Base-by-base conservation (phyloP, 371 early-diverging fungal genomes). In the Haplosporangium sp. region DNA sequence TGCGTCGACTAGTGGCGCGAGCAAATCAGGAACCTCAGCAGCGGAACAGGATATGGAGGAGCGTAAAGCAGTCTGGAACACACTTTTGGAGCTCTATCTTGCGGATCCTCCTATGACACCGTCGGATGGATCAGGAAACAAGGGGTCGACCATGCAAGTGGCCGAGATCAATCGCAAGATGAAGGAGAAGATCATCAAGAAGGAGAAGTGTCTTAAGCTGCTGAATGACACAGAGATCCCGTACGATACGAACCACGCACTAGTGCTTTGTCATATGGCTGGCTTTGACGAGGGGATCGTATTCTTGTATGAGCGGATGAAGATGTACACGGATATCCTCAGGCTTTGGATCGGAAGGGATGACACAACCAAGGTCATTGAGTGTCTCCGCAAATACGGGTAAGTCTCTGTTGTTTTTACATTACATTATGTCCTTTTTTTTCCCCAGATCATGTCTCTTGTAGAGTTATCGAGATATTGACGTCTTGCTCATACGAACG, bases 181-280 rank as follows among this genome's bases (percentile, higher is more conserved):
- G 55, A 79, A 59, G 51, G 82, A 83, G 18, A 64, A 83, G 66
- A 67, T 70, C 11, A 55, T 77, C 45, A 69, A 69, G 63, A 83
- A 82, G 56, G 80, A 82, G 47, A 85, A 87, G 57, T 82, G 86
- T 2, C 73, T 89, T 71, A 80, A 74, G 42, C 61, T 94, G 58
- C 60, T 94, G 64, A 79, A 85, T 55, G 82, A 86, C 69, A 51
- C 82, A 48, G 76, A 87, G 63, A 67, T 94, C 4, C 83, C 83
- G 1, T 95, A 95, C 73, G 98, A 98, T 82, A 86, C 91, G 55
- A 95, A 97, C 69, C 95, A 96, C 41, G 95, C 96, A 0, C 80
- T 96, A 43, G 91, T 97, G 5, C 86, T 98, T 6, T 97, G 98
- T 72, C 91, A 95, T 45, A 79, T 92, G 57, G 89, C 93, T 55